Evolutionary conservation across 2,329 filamentous ascomycete genomes (phyloP), one percentile per base, ranked within the genome.

Genomic region (Cytospora piceae): DNA sequence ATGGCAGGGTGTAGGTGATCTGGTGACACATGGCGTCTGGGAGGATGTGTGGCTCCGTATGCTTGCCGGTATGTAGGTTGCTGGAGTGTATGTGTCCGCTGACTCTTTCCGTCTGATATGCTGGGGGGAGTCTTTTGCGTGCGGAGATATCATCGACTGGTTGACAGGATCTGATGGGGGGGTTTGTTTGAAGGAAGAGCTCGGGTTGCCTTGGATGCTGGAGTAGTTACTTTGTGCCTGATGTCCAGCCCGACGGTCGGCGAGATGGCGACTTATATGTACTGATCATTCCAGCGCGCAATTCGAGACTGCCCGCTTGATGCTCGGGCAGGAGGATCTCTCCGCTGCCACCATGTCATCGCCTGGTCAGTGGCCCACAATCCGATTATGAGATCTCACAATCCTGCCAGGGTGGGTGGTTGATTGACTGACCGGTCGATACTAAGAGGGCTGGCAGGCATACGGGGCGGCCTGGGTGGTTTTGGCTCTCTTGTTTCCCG

Each of bases 1-100:
- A 85, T 55, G 79, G 78, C 61, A 85, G 76, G 39, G 79, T 82
- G 72, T 84, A 84, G 56, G 77, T 80, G 61, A 80, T 78, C 67
- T 82, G 79, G 70, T 81, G 81, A 70, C 82, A 85, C 82, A 84
- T 84, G 63, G 42, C 31, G 60, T 15, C 15, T 57, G 42, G 55
- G 53, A 22, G 22, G 42, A 29, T 29, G 17, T 49, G 27, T 49
- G 51, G 39, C 54, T 57, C 61, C 56, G 37, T 24, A 53, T 63
- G 22, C 17, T 57, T 11, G 61, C 31, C 29, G 53, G 31, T 37
- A 9, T n/a, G 42, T 9, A 9, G 17, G 2, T 9, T 3, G 1
- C 8, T 49, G 8, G n/a, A 12, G 46, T 49, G 46, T 49, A 20
- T 22, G 5, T 49, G 1, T 49, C n/a, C n/a, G 12, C n/a, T n/a